Evolutionary conservation across 179 eudicot species (phyloP).

Genomic region (Pouteria campechiana): DNA sequence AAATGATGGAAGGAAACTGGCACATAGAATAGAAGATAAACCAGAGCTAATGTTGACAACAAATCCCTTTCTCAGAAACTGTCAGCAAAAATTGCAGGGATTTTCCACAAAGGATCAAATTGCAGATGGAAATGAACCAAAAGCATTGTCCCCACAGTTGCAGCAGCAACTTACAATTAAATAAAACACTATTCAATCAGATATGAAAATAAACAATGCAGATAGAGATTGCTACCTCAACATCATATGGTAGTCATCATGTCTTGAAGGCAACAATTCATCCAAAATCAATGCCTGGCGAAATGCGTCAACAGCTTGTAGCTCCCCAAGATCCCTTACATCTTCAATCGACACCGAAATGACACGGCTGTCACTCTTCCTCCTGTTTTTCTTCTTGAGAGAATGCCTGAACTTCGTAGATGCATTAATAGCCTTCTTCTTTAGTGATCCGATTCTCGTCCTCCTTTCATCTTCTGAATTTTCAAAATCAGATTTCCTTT

Average conservation of each 20-base stretch:
- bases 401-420: constrained; percentile 73
- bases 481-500: constrained; percentile 76
- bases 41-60: too few species aligned
- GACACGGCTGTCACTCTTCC: constrained; percentile 71
- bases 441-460: constrained; percentile 63
- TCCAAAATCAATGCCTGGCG: constrained; percentile 59
- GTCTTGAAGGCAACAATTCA: constrained; percentile 52
- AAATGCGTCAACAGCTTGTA: constrained; percentile 70
- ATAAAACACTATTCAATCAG: neutral
- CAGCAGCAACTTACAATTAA: too few species aligned
- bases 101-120: too few species aligned
- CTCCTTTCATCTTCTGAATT: constrained; percentile 85
- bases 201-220: neutral
- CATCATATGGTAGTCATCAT: constrained; percentile 86
- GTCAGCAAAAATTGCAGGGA: too few species aligned
- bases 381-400: constrained; percentile 65
- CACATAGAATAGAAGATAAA: too few species aligned
- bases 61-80: too few species aligned
- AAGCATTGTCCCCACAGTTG: too few species aligned
- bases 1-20: too few species aligned
- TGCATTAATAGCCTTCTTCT: constrained; percentile 75
- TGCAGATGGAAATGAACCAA: too few species aligned
- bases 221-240: constrained; percentile 36
- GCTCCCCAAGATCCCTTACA: constrained; percentile 72
- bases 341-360: constrained; percentile 88